These are phyloP conservation scores for Chamaecyparis obtusa DNA, from an alignment of 75 land plant species.

Conservation along the genomic window DNA sequence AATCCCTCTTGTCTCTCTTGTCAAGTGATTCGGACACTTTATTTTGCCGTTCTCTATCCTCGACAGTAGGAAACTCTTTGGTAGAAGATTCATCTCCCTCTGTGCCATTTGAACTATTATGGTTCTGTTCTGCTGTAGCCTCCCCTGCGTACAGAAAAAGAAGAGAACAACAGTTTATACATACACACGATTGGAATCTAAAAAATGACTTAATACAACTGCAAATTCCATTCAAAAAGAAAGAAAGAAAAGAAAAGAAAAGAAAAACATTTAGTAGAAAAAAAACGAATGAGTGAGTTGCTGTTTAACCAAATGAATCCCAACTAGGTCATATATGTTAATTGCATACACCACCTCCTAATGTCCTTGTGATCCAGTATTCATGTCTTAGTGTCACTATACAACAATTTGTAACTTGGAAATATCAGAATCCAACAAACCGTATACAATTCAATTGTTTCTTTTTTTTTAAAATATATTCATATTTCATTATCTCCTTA, in stretches of 20 bases:
- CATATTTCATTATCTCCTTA: not conserved
- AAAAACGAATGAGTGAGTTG: not conserved
- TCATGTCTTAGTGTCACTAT: not conserved
- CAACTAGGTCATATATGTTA: not conserved
- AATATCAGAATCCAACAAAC: not conserved
- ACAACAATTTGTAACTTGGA: not conserved
- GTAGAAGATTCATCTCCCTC: not conserved
- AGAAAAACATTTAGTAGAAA: not conserved
- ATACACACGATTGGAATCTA: not conserved
- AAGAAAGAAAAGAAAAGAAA: not conserved
- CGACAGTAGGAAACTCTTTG: not conserved
- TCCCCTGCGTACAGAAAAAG: not conserved
- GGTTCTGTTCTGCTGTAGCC: not conserved
- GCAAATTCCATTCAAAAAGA: not conserved
- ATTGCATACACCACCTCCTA: not conserved
- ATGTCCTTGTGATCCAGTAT: not conserved
- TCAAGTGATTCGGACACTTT: not conserved
- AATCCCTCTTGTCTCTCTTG: not conserved
- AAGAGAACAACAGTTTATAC: not conserved
- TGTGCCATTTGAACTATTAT: not conserved
- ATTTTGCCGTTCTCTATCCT: not conserved
- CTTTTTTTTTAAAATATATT: not conserved
- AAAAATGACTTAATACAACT: not conserved
- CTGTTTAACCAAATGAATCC: not conserved
- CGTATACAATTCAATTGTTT: not conserved